Evolutionary conservation across 2,329 filamentous ascomycete genomes (phyloP).

Genomic region (Penicillium brevicompactum): DNA sequence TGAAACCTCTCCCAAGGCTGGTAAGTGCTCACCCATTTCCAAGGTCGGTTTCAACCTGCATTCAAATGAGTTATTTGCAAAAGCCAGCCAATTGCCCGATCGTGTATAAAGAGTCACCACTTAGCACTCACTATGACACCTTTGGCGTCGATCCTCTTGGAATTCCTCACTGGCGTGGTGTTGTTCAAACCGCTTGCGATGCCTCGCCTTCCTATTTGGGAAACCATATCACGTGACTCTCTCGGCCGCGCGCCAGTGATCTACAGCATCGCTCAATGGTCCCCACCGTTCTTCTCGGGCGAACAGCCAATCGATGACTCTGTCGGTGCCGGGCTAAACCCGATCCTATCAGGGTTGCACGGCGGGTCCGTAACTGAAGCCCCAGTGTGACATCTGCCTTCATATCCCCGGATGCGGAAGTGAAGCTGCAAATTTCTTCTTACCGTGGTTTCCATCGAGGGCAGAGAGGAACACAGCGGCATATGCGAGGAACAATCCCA

Average conservation of each 20-base stretch:
- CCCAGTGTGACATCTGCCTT: conserved; percentile 21
- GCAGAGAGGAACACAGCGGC: conserved; percentile 14
- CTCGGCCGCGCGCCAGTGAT: background rate
- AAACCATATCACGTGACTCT: conserved; percentile 7
- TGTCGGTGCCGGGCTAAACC: background rate
- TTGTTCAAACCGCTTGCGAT: conserved; percentile 15
- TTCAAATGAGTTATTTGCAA: no score
- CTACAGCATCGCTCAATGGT: background rate
- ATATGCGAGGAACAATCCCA: conserved; percentile 11
- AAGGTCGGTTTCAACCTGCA: no score
- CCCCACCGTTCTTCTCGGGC: background rate
- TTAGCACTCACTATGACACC: background rate
- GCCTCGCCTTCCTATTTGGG: conserved; percentile 17
- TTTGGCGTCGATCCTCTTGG: background rate
- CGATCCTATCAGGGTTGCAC: background rate
- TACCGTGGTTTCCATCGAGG: conserved; percentile 13
- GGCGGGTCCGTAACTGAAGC: conserved; percentile 5
- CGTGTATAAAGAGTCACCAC: background rate
- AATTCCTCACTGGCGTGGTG: conserved; percentile 12
- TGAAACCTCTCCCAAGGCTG: no score
- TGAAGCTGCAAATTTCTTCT: conserved; percentile 9
- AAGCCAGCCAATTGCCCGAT: background rate
- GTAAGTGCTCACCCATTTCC: no score
- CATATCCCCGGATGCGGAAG: conserved; percentile 26
- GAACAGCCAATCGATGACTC: background rate